Evolutionary conservation across 148 eudicot genomes (phyloP), one percentile per base, ranked within the genome.

Genomic region (Chenopodium suecicum): DNA sequence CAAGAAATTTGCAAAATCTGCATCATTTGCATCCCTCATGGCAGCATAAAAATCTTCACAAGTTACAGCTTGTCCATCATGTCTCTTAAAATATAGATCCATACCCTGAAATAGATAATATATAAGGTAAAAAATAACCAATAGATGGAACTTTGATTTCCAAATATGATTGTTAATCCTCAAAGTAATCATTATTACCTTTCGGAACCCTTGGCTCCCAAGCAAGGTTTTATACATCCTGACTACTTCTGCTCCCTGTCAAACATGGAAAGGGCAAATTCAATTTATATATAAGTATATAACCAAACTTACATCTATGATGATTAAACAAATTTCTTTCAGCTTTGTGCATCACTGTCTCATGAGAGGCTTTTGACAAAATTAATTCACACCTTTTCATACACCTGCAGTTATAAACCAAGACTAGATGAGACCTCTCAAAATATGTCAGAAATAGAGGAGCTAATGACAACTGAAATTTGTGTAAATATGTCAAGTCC

Each of bases 181-280:
- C 54, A 10, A n/a, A 48, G 50, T 23, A 25, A 25, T 4, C 10
- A 17, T 74, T 50, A 70, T 84, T 84, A 97, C 99, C 88, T 97
- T 92, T 78, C 98, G 87, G 82, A 97, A 97, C 47, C 99, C 99
- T 88, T 92, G 86, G 82, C 84, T 86, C 37, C 98, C 97, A 75
- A 97, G 83, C 84, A 97, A 84, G 74, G 99, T 97, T 86, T 97
- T 97, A 90, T 97, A 97, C 99, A 97, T 97, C 88, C 99, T 90
- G 82, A 97, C 99, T 79, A 94, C 99, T 91, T 97, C 99, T 72
- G 99, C 99, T 82, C 99, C 99, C 93, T 95, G 86, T 78, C 73
- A 76, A 70, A 76, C 14, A 76, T 27, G 22, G 76, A 3, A 76
- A 27, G 79, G 70, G 66, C 34, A 60, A 25, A 31, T 56, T 75